Evolutionary conservation across 306 rosid species (phyloP).

Genomic region (Vachellia collinsii): DNA sequence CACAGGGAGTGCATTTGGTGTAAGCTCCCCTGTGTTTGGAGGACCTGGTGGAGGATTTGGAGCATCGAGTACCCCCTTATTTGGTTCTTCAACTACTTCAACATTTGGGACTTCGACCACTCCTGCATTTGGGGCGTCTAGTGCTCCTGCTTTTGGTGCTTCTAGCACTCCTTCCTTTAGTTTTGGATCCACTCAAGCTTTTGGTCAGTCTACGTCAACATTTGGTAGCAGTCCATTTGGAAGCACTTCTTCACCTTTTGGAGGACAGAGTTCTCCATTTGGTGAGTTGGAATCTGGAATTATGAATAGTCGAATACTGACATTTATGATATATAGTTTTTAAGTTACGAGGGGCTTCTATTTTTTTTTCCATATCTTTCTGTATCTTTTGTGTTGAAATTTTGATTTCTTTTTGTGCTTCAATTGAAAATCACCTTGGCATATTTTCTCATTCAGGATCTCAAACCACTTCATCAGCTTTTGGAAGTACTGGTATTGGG

Average conservation of each 20-base stretch:
- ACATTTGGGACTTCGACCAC: constrained; percentile 59
- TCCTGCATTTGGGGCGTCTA: constrained; percentile 67
- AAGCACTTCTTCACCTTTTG: constrained; percentile 63
- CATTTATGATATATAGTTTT: constrained; percentile 19
- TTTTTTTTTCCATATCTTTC: not conserved
- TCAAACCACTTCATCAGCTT: constrained; percentile 63
- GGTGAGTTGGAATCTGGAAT: constrained; percentile 56
- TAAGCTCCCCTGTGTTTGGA: constrained; percentile 67
- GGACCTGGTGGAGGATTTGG: constrained; percentile 72
- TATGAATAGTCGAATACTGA: not conserved
- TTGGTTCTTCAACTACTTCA: constrained; percentile 61
- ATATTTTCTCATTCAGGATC: constrained; percentile 55
- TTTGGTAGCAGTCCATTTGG: constrained; percentile 79
- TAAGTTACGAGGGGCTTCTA: constrained; percentile 1
- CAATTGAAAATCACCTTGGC: constrained; percentile 20
- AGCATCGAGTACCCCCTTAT: constrained; percentile 57
- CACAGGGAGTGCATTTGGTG: constrained; percentile 70
- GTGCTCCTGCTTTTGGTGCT: constrained; percentile 74
- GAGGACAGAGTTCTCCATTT: constrained; percentile 81
- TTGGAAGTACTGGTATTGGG: constrained; percentile 68
- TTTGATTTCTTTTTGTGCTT: not conserved
- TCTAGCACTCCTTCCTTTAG: constrained; percentile 74
- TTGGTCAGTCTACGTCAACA: constrained; percentile 78
- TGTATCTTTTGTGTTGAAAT: not conserved
- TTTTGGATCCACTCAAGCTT: constrained; percentile 62